Conservation (phyloP, 441 rosid species). For the Capsella rubella region DNA sequence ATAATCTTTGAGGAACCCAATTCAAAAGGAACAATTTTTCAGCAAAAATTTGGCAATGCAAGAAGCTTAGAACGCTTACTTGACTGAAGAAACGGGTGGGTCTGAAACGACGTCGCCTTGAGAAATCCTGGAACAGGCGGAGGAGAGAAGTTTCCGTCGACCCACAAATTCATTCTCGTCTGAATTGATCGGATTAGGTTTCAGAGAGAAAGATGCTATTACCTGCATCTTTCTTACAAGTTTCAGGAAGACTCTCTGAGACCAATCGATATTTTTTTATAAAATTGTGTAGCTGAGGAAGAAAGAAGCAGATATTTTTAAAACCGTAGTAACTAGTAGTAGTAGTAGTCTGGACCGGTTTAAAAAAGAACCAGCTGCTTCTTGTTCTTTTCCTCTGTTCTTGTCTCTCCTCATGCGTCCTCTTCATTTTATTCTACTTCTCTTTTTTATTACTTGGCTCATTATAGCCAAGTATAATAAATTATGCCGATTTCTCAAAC, state of each 20-base stretch:
- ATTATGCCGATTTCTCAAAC: too few relatives aligned
- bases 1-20: slow-evolving; percentile 12
- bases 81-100: slow-evolving; percentile 48
- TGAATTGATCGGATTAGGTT: slow-evolving; percentile 42
- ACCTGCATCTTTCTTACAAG: slow-evolving; percentile 57
- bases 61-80: slow-evolving; percentile 42
- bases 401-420: too few relatives aligned
- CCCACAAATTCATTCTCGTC: slow-evolving; percentile 53
- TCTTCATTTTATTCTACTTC: too few relatives aligned
- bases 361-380: too few relatives aligned
- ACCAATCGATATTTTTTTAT: neutral
- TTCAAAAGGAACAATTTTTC: slow-evolving; percentile 11
- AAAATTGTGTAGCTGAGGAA: neutral
- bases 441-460: too few relatives aligned
- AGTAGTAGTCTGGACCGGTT: too few relatives aligned
- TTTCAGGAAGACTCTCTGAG: neutral
- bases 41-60: neutral
- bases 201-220: slow-evolving; percentile 55
- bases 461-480: too few relatives aligned
- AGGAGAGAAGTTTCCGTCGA: slow-evolving; percentile 65
- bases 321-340: neutral
- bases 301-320: neutral
- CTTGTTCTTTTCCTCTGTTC: too few relatives aligned
- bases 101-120: slow-evolving; percentile 41
- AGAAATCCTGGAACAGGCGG: slow-evolving; percentile 48